phyloP scores from a whole-genome alignment of 1,139 yeast species.

The Geotrichum siamense region DNA sequence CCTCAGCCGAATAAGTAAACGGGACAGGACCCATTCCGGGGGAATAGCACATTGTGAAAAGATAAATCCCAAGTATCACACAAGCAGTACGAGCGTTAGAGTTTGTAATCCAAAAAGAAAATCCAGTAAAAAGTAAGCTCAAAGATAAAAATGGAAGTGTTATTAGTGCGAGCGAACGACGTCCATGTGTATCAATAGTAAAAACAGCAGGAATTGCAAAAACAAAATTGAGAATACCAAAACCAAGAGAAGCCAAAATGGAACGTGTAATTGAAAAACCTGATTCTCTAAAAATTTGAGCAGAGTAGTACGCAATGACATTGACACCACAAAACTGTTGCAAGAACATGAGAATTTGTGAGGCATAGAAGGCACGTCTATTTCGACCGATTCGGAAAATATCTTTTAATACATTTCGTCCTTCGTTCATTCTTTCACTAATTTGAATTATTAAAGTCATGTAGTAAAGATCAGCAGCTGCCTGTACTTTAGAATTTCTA shows the following conservation, averaged over 20 bases:
- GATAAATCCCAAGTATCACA: slow-evolving; percentile 63
- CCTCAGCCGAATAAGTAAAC: slow-evolving; percentile 82
- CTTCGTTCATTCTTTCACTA: slow-evolving; percentile 49
- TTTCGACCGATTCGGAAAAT: slow-evolving; percentile 64
- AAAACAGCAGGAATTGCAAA: slow-evolving; percentile 81
- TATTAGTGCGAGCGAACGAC: slow-evolving; percentile 59
- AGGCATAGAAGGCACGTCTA: slow-evolving; percentile 73
- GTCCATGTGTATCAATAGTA: slow-evolving; percentile 74
- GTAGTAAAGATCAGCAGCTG: slow-evolving; percentile 72
- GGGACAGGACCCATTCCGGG: slow-evolving; percentile 91
- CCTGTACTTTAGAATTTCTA: slow-evolving; percentile 49
- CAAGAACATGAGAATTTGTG: slow-evolving; percentile 81
- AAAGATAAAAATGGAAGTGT: slow-evolving; percentile 72
- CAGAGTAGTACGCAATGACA: slow-evolving; percentile 62
- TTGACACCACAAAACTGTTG: slow-evolving; percentile 92
- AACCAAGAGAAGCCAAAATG: slow-evolving; percentile 76
- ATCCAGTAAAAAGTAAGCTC: slow-evolving; percentile 64
- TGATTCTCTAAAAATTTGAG: slow-evolving; percentile 63
- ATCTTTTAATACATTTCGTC: slow-evolving; percentile 38
- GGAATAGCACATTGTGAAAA: slow-evolving; percentile 68
- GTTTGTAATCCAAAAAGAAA: slow-evolving; percentile 63
- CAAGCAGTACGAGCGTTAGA: slow-evolving; percentile 54
- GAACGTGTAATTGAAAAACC: slow-evolving; percentile 58
- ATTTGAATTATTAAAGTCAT: slow-evolving; percentile 59
- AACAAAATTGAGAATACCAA: slow-evolving; percentile 71